Conservation (phyloP, 805 yeast genomes). For the Lipomyces oligophaga region DNA sequence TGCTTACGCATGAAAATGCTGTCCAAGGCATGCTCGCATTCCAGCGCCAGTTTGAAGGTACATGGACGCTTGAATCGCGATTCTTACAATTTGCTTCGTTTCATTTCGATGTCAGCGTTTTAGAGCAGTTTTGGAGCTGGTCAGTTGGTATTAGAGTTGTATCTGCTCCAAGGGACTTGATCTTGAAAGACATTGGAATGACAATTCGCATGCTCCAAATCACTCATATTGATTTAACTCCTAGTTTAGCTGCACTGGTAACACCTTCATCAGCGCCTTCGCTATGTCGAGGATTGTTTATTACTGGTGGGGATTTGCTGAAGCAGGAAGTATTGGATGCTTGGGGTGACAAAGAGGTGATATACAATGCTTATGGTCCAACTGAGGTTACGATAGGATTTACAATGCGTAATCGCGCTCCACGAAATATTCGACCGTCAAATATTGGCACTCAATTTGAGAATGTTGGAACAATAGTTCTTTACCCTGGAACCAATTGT, state of each 20-base stretch:
- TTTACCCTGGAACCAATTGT: constrained; percentile 13
- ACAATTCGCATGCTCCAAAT: constrained; percentile 22
- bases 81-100: constrained; percentile 32
- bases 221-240: constrained; percentile 32
- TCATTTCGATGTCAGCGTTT: constrained; percentile 33
- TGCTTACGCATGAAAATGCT: constrained; percentile 31
- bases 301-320: constrained; percentile 33
- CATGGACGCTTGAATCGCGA: constrained; percentile 16
- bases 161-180: constrained; percentile 29
- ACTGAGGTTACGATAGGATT: constrained; percentile 33
- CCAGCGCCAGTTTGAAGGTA: constrained; percentile 23
- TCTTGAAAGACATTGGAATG: constrained; percentile 22
- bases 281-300: constrained; percentile 29
- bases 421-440: constrained; percentile 25
- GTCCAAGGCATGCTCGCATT: constrained; percentile 33
- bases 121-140: constrained; percentile 35
- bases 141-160: constrained; percentile 30
- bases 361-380: constrained; percentile 34
- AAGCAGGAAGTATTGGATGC: constrained; percentile 29
- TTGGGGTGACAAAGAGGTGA: constrained; percentile 31
- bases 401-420: constrained; percentile 29
- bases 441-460: constrained; percentile 32
- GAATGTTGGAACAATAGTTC: constrained; percentile 30
- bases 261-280: constrained; percentile 57
- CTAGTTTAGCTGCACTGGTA: constrained; percentile 68